Evolutionary conservation across 2,329 filamentous ascomycete species (phyloP), one percentile per base, ranked within the genome.

Genomic region (Ilyonectria sp.): DNA sequence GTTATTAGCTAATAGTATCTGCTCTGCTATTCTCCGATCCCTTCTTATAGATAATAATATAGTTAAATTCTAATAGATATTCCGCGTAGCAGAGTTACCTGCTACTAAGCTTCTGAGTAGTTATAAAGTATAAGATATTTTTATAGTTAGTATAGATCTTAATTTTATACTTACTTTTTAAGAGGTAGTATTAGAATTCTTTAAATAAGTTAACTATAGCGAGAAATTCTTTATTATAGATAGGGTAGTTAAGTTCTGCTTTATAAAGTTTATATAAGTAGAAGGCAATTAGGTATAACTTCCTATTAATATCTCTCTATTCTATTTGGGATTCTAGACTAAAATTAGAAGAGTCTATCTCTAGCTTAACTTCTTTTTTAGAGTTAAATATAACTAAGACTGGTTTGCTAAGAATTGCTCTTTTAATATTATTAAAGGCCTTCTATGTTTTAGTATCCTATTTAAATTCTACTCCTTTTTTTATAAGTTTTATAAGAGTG

Each of bases 201-300:
- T 77, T 71, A 65, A 76, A 73, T 17, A 44, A n/a, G 54, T 74
- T 69, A 50, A 75, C 59, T 29, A 77, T 76, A 9, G 49, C 43
- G 15, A 75, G 54, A 29, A 77, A 70, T 71, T 74, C 63, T 57
- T 75, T 74, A 55, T 75, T 59, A 55, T 75, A 71, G 10, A 74
- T 74, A 29, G 37, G 19, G 35, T 77, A 76, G 17, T 77, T 76
- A 40, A 74, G 43, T 66, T 76, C 37, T 64, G 56, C 13, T 49
- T 13, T 63, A 57, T 71, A 44, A 26, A 76, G 40, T 53, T 76
- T 72, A 31, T 72, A 71, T 15, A 52, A 75, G 26, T 65, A 69
- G 52, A 71, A 70, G 21, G 15, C 40, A 56, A 71, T 69, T 19
- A 26, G 44, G 13, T 65, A 49, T 61, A 74, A 17, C 37, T 57